Conservation (phyloP, 1,139 yeast species). For the Groenewaldozyma sp. region DNA sequence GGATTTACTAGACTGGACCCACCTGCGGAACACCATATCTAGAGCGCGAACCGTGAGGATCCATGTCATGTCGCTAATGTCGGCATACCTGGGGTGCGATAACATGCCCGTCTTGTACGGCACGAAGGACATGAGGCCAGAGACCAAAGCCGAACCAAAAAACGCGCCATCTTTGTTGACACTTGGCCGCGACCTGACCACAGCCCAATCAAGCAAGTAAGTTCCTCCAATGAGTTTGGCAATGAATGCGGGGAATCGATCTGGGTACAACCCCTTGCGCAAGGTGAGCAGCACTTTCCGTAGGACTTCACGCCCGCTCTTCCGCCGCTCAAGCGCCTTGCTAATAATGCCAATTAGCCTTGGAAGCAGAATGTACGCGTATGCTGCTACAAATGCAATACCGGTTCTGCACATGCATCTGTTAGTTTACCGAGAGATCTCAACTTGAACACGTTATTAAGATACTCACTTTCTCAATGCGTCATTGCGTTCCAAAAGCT, state of each 20-base stretch:
- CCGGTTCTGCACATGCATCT: constrained; percentile 15
- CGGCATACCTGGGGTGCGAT: constrained; percentile 10
- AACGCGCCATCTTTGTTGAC: constrained; percentile 2
- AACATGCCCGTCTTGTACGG: constrained; percentile 12
- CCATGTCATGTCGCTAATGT: constrained; percentile 21
- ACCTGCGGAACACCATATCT: constrained; percentile 16
- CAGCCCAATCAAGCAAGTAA: constrained; percentile 31
- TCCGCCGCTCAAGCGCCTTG: constrained; percentile 17
- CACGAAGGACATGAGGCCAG: constrained; percentile 12
- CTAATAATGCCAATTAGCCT: constrained; percentile 23
- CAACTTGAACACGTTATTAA: too few species aligned
- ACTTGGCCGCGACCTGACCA: too few species aligned
- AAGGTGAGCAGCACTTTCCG: constrained; percentile 16
- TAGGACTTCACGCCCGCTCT: constrained; percentile 12
- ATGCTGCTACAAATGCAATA: constrained; percentile 33
- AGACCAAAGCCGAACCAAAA: constrained; percentile 13
- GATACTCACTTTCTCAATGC: too few species aligned
- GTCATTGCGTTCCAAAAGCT: too few species aligned
- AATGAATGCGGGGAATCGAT: constrained; percentile 31
- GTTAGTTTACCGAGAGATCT: too few species aligned
- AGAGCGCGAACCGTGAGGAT: constrained; percentile 20
- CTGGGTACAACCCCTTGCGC: constrained; percentile 25
- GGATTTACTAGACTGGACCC: constrained; percentile 8
- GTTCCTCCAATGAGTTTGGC: constrained; percentile 25
- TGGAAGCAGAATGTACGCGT: constrained; percentile 33